Percentiles rank a stretch among this genome's conserved stretches.
These are phyloP conservation scores for Eucalyptus regnans DNA, from an alignment of 345 rosid species.

Conservation along the genomic window DNA sequence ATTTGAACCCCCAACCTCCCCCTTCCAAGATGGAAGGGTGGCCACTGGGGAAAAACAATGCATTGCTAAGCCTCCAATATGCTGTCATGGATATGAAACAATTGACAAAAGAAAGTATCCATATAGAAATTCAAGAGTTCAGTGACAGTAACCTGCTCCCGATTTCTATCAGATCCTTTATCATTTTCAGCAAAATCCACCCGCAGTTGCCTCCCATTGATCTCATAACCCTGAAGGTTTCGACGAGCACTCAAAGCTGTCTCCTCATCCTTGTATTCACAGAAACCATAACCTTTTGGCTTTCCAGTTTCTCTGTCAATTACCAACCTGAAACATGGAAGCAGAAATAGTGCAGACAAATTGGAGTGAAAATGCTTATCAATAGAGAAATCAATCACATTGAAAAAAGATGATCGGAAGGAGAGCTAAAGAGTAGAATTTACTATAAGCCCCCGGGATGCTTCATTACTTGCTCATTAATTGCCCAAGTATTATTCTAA, in stretches of 20 bases:
- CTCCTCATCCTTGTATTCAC: constrained; percentile 98
- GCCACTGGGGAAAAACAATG: not conserved
- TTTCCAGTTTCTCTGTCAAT: constrained; percentile 96
- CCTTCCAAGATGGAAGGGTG: too few species aligned
- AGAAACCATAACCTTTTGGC: constrained; percentile 98
- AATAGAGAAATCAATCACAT: not conserved
- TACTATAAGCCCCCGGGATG: not conserved
- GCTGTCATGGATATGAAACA: not conserved
- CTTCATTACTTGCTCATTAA: not conserved
- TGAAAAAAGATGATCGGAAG: not conserved
- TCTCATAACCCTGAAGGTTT: constrained; percentile 90
- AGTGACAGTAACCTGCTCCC: constrained; percentile 48
- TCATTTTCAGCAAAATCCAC: constrained; percentile 99
- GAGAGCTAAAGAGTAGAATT: not conserved
- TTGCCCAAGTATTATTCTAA: not conserved
- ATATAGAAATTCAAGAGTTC: not conserved
- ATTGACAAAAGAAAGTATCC: not conserved
- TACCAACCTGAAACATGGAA: constrained; percentile 56
- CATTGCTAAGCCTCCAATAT: not conserved
- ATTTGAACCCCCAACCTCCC: too few species aligned
- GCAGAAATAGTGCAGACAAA: not conserved
- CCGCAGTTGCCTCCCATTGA: constrained; percentile 91
- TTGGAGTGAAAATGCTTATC: not conserved
- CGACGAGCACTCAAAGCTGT: constrained; percentile 98
- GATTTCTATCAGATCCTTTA: constrained; percentile 68